These are phyloP conservation scores for Boletus rubescentipes DNA, from an alignment of 768 basidiomycete genomes.

Conservation along the genomic window DNA sequence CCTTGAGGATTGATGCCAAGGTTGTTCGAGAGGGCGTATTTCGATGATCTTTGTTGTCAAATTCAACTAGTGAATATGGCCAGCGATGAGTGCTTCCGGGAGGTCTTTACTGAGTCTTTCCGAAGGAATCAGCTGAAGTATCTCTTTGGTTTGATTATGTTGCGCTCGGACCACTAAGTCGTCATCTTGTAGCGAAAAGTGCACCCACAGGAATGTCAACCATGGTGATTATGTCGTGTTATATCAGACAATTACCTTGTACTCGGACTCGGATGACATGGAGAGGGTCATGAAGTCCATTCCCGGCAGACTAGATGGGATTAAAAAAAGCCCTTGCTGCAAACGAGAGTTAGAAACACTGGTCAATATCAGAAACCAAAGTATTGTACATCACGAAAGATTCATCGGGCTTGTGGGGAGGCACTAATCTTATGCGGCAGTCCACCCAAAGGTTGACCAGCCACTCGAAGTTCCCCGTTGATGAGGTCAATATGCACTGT, in stretches of 20 bases:
- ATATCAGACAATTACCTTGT: too few species aligned
- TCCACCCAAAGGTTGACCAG: conserved; percentile 11
- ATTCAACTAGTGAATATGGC: conserved; percentile 27
- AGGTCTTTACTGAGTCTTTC: conserved; percentile 15
- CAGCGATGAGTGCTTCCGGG: conserved; percentile 7
- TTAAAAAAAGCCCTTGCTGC: background rate
- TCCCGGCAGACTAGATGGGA: too few species aligned
- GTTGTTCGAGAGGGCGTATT: conserved; percentile 14
- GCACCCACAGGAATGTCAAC: conserved; percentile 8
- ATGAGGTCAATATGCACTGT: conserved; percentile 8
- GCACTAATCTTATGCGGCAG: conserved; percentile 6
- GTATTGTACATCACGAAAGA: too few species aligned
- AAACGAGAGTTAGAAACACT: background rate
- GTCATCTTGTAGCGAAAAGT: conserved; percentile 4
- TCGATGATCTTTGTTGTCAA: conserved; percentile 16
- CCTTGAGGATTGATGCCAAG: conserved; percentile 16
- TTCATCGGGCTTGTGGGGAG: too few species aligned
- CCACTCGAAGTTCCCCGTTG: conserved; percentile 15
- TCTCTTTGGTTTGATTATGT: background rate
- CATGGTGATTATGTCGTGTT: too few species aligned
- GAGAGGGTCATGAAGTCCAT: too few species aligned
- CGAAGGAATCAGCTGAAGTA: conserved; percentile 20
- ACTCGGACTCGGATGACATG: too few species aligned
- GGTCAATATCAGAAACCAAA: too few species aligned
- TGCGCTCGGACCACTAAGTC: conserved; percentile 14